Conservation (phyloP, 2,329 filamentous ascomycete genomes). For the Beauveria caledonica region DNA sequence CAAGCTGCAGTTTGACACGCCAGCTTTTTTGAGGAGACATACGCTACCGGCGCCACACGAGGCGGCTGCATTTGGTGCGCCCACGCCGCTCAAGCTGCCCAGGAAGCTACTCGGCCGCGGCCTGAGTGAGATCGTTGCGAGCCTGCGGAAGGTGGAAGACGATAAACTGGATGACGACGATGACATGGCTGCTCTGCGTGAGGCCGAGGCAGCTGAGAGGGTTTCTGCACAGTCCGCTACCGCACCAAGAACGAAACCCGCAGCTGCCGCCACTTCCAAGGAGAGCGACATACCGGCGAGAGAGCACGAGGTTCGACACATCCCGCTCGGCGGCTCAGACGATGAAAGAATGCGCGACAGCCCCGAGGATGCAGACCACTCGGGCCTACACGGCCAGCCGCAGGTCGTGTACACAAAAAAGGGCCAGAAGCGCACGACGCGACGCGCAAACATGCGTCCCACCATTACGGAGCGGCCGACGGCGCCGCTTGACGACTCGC, state of each 20-base stretch:
- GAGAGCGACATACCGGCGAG: constrained; percentile 30
- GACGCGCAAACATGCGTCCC: constrained; percentile 56
- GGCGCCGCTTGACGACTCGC: constrained; percentile 21
- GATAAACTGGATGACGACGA: constrained; percentile 67
- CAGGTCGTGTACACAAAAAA: constrained; percentile 70
- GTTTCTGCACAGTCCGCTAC: constrained; percentile 18
- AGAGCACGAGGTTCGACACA: constrained; percentile 35
- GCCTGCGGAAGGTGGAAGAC: constrained; percentile 61
- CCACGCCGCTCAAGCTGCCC: constrained; percentile 44
- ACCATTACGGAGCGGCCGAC: constrained; percentile 39
- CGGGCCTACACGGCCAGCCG: constrained; percentile 50
- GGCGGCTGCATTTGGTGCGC: constrained; percentile 40
- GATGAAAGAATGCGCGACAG: constrained; percentile 53
- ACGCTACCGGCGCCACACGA: constrained; percentile 47
- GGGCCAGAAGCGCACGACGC: constrained; percentile 71
- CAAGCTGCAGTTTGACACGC: constrained; percentile 57
- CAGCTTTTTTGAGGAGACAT: constrained; percentile 55
- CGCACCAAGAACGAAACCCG: constrained; percentile 13
- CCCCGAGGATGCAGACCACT: constrained; percentile 36
- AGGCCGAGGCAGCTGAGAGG: constrained; percentile 50
- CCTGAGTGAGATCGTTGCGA: constrained; percentile 65
- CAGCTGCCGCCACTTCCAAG: constrained; percentile 16
- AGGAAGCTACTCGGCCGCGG: constrained; percentile 58
- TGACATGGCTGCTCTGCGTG: constrained; percentile 65
- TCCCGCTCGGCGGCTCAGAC: constrained; percentile 53